A percentile compares a stretch with the other conserved stretches of the same genome.
Conservation (phyloP, 2,329 filamentous ascomycete genomes). For the Epichloe uncinata region DNA sequence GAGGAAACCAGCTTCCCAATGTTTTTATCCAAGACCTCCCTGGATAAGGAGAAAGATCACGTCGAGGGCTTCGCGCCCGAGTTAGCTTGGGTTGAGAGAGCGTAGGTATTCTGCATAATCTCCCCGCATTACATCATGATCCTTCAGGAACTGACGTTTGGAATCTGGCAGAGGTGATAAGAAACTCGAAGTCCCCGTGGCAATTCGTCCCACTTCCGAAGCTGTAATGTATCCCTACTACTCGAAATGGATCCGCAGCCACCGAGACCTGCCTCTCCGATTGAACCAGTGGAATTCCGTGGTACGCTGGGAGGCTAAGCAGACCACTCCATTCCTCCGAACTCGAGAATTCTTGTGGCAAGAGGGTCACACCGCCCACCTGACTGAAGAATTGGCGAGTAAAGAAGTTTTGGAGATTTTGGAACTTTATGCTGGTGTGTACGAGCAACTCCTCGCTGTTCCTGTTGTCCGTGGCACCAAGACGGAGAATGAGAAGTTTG, state of each 20-base stretch:
- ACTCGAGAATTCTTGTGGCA: constrained; percentile 97
- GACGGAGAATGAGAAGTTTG: constrained; percentile 97
- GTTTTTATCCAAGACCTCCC: constrained; percentile 83
- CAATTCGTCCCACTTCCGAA: constrained; percentile 55
- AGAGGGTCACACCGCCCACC: constrained; percentile 82
- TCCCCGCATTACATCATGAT: not conserved
- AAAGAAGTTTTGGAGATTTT: constrained; percentile 87
- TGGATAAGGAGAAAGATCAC: constrained; percentile 84
- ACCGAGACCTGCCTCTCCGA: constrained; percentile 85
- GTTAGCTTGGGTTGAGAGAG: constrained; percentile 79
- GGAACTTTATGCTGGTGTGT: constrained; percentile 82
- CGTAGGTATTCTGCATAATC: constrained; percentile 31
- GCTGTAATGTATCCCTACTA: constrained; percentile 94
- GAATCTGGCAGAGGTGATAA: constrained; percentile 57
- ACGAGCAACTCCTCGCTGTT: constrained; percentile 86
- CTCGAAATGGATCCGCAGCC: constrained; percentile 90
- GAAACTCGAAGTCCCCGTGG: constrained; percentile 70
- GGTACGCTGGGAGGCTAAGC: constrained; percentile 94
- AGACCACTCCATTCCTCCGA: constrained; percentile 73
- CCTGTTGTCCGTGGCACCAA: constrained; percentile 89
- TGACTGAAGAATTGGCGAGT: constrained; percentile 69
- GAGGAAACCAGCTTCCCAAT: constrained; percentile 95
- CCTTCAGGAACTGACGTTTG: not conserved
- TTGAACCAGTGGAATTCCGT: constrained; percentile 97
- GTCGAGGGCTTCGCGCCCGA: constrained; percentile 97